Evolutionary conservation across 768 basidiomycete genomes (phyloP).

Genomic region (Lactarius sanguifluus): DNA sequence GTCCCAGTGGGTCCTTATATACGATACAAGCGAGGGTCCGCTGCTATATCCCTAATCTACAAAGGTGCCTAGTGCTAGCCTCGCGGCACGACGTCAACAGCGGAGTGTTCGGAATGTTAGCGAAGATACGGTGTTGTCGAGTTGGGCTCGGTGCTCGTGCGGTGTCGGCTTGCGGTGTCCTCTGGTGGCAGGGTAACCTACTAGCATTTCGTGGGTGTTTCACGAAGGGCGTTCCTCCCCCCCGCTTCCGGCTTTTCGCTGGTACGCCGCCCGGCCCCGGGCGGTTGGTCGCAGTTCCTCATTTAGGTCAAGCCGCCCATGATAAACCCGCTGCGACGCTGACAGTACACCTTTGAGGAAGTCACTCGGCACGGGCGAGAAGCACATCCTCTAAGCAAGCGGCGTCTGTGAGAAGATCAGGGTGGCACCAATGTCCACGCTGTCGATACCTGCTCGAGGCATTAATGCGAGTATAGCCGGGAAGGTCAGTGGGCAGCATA

Average conservation of each 20-base stretch:
- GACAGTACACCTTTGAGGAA: constrained; percentile 33
- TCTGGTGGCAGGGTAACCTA: neutral
- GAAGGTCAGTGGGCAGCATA: neutral
- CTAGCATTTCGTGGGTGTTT: neutral
- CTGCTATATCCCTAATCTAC: neutral
- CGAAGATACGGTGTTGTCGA: neutral
- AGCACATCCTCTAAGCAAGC: constrained; percentile 36
- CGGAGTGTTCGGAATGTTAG: neutral
- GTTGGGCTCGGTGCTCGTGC: neutral
- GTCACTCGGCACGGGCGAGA: constrained; percentile 37
- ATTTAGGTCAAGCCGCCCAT: constrained; percentile 35
- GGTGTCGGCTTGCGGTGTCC: neutral
- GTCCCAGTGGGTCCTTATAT: neutral
- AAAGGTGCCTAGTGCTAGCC: neutral
- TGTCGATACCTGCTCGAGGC: constrained; percentile 31
- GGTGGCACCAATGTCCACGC: constrained; percentile 20
- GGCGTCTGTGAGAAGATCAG: constrained; percentile 33
- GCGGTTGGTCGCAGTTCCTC: constrained; percentile 35
- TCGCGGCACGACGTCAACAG: neutral
- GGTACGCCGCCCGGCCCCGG: constrained; percentile 35
- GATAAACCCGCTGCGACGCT: constrained; percentile 35
- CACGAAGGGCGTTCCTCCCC: constrained; percentile 2
- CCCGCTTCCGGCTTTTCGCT: constrained; percentile 9
- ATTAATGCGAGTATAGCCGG: neutral
- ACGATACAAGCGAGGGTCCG: neutral